Base-by-base conservation (phyloP, 306 rosid species). In the Oxytropis ochrocephala region DNA sequence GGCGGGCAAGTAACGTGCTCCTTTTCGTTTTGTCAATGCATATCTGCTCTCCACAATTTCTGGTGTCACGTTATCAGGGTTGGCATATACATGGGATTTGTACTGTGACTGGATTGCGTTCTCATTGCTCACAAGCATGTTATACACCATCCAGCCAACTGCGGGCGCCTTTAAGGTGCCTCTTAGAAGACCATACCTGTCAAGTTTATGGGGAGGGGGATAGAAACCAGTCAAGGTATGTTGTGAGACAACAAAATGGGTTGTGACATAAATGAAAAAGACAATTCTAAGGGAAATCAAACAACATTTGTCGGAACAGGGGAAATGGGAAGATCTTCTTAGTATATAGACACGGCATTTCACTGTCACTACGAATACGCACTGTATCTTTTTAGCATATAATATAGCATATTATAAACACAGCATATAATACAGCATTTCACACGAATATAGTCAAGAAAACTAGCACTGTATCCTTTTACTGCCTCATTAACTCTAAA, bases 71-170 rank as follows among this genome's bases (percentile, higher is more conserved):
- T 90, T 93, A 59, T 84, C 92, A 11, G 98, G 86, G 79, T 93
- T 79, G 19, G 91, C 87, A 73, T 90, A 93, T 60, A 93, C 98
- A 43, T 93, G 98, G 12, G 97, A 93, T 81, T 88, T 88, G 82
- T 90, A 88, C 70, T 93, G 97, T 24, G 98, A 93, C 83, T 90
- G 80, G 65, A 93, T 93, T 17, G 97, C 89, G 4, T 86, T 90
- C 81, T 84, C 90, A 57, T 93, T 88, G 86, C 97, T 93, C 73
- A 93, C 98, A 5, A 93, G 97, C 81, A 93, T 74, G 81, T 88
- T 93, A 54, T 93, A 94, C 95, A 94, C 84, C 97, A 90, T 88
- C 98, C 97, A 94, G 13, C 98, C 97, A 69, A 94, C 83, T 17
- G 96, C 98, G n/a, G 97, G 97, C 11, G 97, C 88, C 82, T 84